A percentile compares a stretch with the other conserved stretches of the same genome.
Evolutionary conservation across 2,329 filamentous ascomycete genomes (phyloP).

Genomic region (Penicillium decumbens): DNA sequence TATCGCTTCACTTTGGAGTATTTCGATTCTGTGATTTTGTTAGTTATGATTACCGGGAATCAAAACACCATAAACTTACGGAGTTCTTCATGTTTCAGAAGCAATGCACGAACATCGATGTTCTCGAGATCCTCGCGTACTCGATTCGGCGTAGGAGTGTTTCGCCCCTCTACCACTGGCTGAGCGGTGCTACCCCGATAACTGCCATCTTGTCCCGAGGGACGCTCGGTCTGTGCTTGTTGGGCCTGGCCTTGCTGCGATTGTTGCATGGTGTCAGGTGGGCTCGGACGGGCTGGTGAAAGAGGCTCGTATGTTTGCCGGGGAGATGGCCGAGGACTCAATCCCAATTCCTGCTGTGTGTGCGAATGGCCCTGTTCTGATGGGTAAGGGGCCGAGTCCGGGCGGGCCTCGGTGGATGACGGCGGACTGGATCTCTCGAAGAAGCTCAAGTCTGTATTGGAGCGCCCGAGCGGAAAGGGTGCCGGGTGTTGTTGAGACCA

Average conservation of each 20-base stretch:
- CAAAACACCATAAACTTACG: slow-evolving; percentile 32
- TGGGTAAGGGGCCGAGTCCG: slow-evolving; percentile 11
- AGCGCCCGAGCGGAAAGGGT: slow-evolving; percentile 20
- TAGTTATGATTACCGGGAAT: neutral
- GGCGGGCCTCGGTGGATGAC: slow-evolving; percentile 20
- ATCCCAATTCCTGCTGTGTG: slow-evolving; percentile 19
- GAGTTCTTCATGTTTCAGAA: slow-evolving; percentile 44
- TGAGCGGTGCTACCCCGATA: slow-evolving; percentile 19
- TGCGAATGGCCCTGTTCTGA: slow-evolving; percentile 10
- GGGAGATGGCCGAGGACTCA: slow-evolving; percentile 21
- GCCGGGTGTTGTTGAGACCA: slow-evolving; percentile 20
- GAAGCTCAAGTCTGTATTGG: slow-evolving; percentile 26
- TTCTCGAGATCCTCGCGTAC: slow-evolving; percentile 40
- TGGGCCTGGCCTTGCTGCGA: slow-evolving; percentile 6
- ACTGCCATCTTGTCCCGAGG: slow-evolving; percentile 6
- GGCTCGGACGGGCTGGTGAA: slow-evolving; percentile 13
- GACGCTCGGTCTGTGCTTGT: slow-evolving; percentile 11
- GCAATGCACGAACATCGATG: slow-evolving; percentile 44
- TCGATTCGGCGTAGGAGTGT: slow-evolving; percentile 41
- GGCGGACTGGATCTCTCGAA: slow-evolving; percentile 19
- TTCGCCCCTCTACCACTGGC: slow-evolving; percentile 42
- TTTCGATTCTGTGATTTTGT: slow-evolving; percentile 64
- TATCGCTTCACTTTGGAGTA: slow-evolving; percentile 98
- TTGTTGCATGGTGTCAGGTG: slow-evolving; percentile 26
- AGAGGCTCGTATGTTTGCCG: slow-evolving; percentile 19